Evolutionary conservation across 805 yeast species (phyloP), one percentile per base, ranked within the genome.

Genomic region (Sugiyamaella valdiviana): DNA sequence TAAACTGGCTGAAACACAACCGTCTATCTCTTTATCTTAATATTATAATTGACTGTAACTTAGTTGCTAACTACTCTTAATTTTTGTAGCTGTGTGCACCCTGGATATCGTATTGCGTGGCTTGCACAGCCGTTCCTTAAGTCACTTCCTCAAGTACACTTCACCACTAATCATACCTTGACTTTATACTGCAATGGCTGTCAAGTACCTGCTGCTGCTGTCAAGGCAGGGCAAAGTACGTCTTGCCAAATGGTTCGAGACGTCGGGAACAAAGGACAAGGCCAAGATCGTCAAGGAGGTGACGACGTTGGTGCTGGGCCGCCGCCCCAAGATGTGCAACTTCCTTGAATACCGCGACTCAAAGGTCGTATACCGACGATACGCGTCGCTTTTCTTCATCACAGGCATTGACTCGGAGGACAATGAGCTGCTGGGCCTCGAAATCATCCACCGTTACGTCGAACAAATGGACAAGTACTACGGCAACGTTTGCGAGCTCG

Each of bases 151-250:
- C 10, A 2, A 26, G n/a, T 26, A 10, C n/a, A 3, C 32, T 26
- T 26, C 9, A 10, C 10, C 9, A 5, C 32, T 26, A 26, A 12
- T 5, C 32, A 26, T 26, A 26, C n/a, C n/a, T n/a, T n/a, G n/a
- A n/a, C n/a, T 26, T 10, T n/a, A 26, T n/a, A 26, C 36, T 21
- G 44, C 35, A 36, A 85, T 85, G 95, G 82, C 84, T 9, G 77
- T 93, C 50, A 84, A 84, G 57, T 95, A 85, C 65, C 60, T 91
- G 46, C 74, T 95, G 43, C 70, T 93, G 45, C 76, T 91, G 14
- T 90, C 97, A 12, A 79, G 96, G 57, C 99, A 93, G 65, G 99
- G 99, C 23, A 93, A 91, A 66, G 89, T 89, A 26, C 76, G 99
- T 58, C 76, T 95, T 32, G 79, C 95, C 35, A 90, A 90, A 70